Percentiles rank a stretch among this genome's conserved stretches.
Evolutionary conservation across 768 basidiomycete genomes (phyloP).

Genomic region (Gelatoporia subvermispora): DNA sequence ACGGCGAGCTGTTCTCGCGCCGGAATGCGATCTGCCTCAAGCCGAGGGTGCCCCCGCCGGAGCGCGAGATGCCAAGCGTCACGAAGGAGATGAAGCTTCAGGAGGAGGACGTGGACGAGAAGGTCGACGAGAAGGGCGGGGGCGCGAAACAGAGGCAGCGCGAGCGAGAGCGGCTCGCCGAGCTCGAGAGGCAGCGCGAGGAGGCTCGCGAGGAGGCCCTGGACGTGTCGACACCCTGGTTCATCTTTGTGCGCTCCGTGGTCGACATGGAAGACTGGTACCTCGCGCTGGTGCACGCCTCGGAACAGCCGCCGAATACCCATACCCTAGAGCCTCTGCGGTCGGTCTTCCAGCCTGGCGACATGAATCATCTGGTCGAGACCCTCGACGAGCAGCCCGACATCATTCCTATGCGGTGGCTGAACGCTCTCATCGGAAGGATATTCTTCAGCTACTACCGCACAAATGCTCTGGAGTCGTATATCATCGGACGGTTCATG

Average conservation of each 20-base stretch:
- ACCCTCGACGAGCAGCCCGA: constrained; percentile 92
- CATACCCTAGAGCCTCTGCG: constrained; percentile 57
- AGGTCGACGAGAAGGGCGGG: constrained; percentile 33
- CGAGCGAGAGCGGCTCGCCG: constrained; percentile 31
- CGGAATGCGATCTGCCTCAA: constrained; percentile 82
- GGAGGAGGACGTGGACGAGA: constrained; percentile 18
- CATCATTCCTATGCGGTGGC: constrained; percentile 95
- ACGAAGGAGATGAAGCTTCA: constrained; percentile 48
- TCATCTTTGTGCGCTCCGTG: constrained; percentile 84
- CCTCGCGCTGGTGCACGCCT: constrained; percentile 71
- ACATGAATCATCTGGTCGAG: constrained; percentile 80
- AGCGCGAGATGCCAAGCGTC: constrained; percentile 41
- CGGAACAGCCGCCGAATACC: constrained; percentile 55
- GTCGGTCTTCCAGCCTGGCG: constrained; percentile 62
- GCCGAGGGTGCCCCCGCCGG: constrained; percentile 37
- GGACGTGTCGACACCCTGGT: constrained; percentile 71
- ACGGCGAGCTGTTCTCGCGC: constrained; percentile 89
- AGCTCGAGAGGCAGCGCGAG: constrained; percentile 27
- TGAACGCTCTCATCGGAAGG: constrained; percentile 91
- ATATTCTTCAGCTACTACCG: constrained; percentile 90
- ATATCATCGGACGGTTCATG: constrained; percentile 85
- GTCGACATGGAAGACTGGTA: constrained; percentile 99
- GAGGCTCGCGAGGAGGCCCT: constrained; percentile 45
- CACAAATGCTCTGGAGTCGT: constrained; percentile 75
- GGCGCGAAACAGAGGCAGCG: constrained; percentile 39